Base-by-base conservation (phyloP, 495 filamentous ascomycete genomes). In the Neurospora sublineolata region DNA sequence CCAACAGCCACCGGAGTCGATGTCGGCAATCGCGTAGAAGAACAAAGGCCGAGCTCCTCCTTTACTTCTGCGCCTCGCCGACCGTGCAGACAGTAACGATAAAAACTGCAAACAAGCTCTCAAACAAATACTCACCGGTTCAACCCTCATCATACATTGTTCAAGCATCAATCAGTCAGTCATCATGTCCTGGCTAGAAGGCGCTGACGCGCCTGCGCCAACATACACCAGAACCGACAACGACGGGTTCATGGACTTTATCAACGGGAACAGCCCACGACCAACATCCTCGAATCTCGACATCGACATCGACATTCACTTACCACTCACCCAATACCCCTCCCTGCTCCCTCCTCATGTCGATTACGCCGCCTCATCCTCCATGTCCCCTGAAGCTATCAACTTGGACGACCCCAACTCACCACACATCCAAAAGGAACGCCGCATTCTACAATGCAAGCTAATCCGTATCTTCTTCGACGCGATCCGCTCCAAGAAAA, bases 401-500 rank as follows among this genome's bases (percentile, higher is more conserved):
- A 12, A 67, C 64, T 8, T 41, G 37, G 67, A 40, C 20, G 38
- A 18, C 39, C 11, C 44, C 30, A 69, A 68, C 33, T 64, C 71
- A 30, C 36, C 33, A 52, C 23, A 33, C 6, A 5, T 44, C 36
- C 64, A 39, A 67, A 36, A 12, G 10, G 30, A 64, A 40, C 20
- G 23, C 27, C 30, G 36, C 42, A 8, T 12, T 36, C 37, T 52
- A 41, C 75, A 78, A 46, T 20, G 16, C 11, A 71, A 40, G 10
- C 70, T 79, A 39, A 75, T 79, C 64, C 23, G 52, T 20, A 10
- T 74, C 70, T 73, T 81, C 42, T 78, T 72, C 75, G 3, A 11
- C 33, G 71, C 74, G 38, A 71, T 81, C 67, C 1, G 11, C 41
- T 16, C 20, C 72, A 71, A 72, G 5, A 72, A 78, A 70, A 46